These are phyloP conservation scores for Prinsepia uniflora DNA, from an alignment of 306 rosid species.

Conservation along the genomic window DNA sequence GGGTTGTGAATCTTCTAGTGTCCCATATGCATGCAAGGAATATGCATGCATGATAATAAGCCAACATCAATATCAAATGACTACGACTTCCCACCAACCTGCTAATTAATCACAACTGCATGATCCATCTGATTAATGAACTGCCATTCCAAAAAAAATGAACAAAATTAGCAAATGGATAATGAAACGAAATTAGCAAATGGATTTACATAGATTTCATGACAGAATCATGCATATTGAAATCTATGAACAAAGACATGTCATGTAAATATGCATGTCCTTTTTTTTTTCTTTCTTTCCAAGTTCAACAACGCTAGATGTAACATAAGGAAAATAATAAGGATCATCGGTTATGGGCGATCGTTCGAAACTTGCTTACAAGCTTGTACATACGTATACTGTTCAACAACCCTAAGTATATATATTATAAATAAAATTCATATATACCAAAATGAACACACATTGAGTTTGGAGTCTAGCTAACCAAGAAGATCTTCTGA, in stretches of 20 bases:
- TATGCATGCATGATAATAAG: constrained; percentile 20
- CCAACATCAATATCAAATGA: constrained; percentile 48
- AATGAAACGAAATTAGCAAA: background rate
- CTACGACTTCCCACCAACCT: constrained; percentile 40
- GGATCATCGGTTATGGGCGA: no score
- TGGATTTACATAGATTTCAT: constrained; percentile 11
- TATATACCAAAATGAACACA: no score
- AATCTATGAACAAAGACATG: background rate
- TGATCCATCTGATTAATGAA: constrained; percentile 33
- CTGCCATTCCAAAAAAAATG: constrained; percentile 18
- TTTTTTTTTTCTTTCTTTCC: background rate
- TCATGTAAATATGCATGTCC: background rate
- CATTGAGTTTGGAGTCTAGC: no score
- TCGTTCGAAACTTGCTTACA: no score
- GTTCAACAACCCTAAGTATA: no score
- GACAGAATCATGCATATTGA: constrained; percentile 25
- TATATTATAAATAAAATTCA: no score
- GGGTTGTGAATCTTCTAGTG: background rate
- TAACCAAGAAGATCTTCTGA: no score
- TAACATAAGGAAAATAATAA: no score
- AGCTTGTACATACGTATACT: no score
- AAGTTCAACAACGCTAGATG: background rate
- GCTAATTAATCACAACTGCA: constrained; percentile 26
- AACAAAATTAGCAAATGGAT: background rate
- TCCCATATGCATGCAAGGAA: constrained; percentile 31